These are phyloP conservation scores for Casuarina glauca DNA, from an alignment of 306 rosid genomes.

Conservation along the genomic window DNA sequence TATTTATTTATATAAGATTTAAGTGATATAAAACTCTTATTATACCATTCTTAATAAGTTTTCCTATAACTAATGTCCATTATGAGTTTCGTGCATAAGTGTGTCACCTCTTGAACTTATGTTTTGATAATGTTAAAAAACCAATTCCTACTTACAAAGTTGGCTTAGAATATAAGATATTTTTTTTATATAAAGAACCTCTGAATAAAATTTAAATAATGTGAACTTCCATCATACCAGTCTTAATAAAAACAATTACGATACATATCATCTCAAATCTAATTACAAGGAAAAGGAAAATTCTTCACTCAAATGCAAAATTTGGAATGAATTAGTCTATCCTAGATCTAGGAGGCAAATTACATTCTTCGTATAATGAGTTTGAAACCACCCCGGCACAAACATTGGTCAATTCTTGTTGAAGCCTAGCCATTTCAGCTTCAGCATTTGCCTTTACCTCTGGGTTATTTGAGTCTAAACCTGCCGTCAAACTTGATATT, in stretches of 20 bases:
- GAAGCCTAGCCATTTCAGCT: constrained; percentile 53
- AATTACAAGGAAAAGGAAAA: neutral
- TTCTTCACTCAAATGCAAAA: neutral
- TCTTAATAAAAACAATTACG: neutral
- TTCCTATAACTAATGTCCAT: too few species aligned
- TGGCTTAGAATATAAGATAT: too few species aligned
- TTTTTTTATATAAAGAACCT: too few species aligned
- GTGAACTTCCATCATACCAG: too few species aligned
- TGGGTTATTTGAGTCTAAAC: constrained; percentile 24
- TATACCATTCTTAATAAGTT: too few species aligned
- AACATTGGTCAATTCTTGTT: constrained; percentile 27
- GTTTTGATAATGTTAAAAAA: too few species aligned
- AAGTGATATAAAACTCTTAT: too few species aligned
- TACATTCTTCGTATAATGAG: neutral
- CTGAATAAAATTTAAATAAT: too few species aligned
- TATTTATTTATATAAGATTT: too few species aligned
- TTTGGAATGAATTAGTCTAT: neutral
- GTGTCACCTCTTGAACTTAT: too few species aligned
- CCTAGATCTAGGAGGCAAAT: neutral
- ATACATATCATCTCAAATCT: neutral
- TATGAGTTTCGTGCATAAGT: too few species aligned
- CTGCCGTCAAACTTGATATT: constrained; percentile 27
- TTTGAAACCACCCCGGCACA: constrained; percentile 44
- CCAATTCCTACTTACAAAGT: too few species aligned
- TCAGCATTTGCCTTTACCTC: constrained; percentile 32